These are phyloP conservation scores for Syzygium jambos DNA, from an alignment of 345 rosid species.

Conservation along the genomic window DNA sequence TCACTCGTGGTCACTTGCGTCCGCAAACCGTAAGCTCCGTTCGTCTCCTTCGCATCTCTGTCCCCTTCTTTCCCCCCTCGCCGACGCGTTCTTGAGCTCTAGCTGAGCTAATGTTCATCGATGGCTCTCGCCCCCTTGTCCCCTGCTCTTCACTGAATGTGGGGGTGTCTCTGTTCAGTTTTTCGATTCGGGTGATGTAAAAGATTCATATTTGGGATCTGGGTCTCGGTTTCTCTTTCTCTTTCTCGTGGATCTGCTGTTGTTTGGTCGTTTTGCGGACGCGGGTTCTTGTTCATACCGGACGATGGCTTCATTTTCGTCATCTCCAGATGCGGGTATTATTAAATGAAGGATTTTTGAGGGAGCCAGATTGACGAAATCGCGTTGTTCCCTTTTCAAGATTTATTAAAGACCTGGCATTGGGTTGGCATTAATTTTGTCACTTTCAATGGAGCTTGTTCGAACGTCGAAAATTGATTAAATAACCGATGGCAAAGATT, in stretches of 20 bases:
- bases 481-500: neutral
- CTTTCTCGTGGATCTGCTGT: neutral
- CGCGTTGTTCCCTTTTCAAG: neutral
- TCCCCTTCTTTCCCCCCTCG: neutral
- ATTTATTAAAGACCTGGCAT: conserved; percentile 1
- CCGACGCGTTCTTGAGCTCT: neutral
- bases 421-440: conserved; percentile 1
- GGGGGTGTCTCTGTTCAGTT: neutral
- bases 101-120: neutral
- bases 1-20: neutral
- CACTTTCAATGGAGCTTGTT: conserved; percentile 4
- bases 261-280: neutral
- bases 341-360: neutral
- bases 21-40: neutral
- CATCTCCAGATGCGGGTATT: neutral
- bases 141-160: neutral
- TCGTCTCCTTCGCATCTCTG: neutral
- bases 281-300: neutral
- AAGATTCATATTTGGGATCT: conserved; percentile 11
- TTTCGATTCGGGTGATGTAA: neutral
- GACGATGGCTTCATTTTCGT: neutral
- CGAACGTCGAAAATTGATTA: neutral
- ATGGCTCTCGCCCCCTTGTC: neutral
- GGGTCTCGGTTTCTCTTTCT: neutral
- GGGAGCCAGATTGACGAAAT: neutral